Evolutionary conservation across 176 grass and related monocot species (phyloP).

Genomic region (Cocos nucifera): DNA sequence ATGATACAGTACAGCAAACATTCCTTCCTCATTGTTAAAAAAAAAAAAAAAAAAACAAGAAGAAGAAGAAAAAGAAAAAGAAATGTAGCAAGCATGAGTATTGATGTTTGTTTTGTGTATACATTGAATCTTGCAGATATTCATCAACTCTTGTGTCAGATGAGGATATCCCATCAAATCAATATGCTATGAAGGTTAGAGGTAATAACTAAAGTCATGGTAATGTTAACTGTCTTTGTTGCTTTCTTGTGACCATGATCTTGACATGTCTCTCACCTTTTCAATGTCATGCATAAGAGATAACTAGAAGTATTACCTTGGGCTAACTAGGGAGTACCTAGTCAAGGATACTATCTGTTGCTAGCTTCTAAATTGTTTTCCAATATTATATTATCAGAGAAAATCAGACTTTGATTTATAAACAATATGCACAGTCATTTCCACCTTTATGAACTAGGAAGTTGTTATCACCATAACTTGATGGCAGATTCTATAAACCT

Average conservation of each 20-base stretch:
- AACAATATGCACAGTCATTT: too few relatives aligned
- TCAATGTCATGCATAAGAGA: too few relatives aligned
- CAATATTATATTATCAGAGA: too few relatives aligned
- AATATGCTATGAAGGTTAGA: slow-evolving; percentile 62
- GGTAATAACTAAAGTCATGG: slow-evolving; percentile 29
- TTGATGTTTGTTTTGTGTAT: not conserved
- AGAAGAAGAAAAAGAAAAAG: not conserved
- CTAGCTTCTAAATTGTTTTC: too few relatives aligned
- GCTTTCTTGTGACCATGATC: not conserved
- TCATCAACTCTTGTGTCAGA: slow-evolving; percentile 55
- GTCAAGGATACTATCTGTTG: too few relatives aligned
- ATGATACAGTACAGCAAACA: too few relatives aligned
- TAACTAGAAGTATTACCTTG: too few relatives aligned
- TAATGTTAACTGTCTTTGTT: not conserved
- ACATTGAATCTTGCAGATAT: slow-evolving; percentile 36
- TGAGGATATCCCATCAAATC: slow-evolving; percentile 43
- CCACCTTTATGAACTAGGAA: too few relatives aligned
- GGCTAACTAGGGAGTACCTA: too few relatives aligned
- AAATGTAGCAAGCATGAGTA: not conserved
- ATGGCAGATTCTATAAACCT: too few relatives aligned
- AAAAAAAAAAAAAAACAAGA: not conserved
- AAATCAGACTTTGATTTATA: too few relatives aligned
- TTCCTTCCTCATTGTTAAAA: not conserved
- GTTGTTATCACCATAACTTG: too few relatives aligned
- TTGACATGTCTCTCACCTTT: not conserved